A percentile compares a stretch with the other conserved stretches of the same genome.
phyloP scores from a whole-genome alignment of 2,329 filamentous ascomycete genomes.

The Diaporthe ilicicola region DNA sequence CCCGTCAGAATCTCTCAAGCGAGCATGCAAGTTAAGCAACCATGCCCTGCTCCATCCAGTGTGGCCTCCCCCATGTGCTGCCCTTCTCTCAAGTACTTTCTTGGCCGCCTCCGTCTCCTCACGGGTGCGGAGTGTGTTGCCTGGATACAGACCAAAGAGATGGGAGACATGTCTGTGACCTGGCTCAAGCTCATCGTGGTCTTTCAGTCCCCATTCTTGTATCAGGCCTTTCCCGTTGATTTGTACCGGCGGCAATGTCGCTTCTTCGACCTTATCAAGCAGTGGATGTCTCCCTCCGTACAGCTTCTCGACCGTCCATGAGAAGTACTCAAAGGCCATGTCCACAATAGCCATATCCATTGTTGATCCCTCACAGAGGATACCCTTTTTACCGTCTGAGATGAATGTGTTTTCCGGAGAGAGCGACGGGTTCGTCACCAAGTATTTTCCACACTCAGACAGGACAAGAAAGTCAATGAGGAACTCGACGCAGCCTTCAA shows the following conservation, averaged over 20 bases:
- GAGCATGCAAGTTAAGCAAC: slow-evolving; percentile 57
- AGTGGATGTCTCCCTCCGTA: slow-evolving; percentile 17
- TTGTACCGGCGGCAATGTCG: slow-evolving; percentile 37
- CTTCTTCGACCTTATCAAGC: slow-evolving; percentile 35
- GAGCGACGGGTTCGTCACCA: slow-evolving; percentile 45
- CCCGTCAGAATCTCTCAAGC: slow-evolving; percentile 48
- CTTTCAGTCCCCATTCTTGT: slow-evolving; percentile 49
- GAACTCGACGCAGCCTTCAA: slow-evolving; percentile 43
- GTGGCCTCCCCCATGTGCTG: slow-evolving; percentile 50
- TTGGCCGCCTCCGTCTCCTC: slow-evolving; percentile 41
- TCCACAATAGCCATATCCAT: slow-evolving; percentile 56
- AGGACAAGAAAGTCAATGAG: slow-evolving; percentile 41
- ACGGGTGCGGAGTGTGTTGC: slow-evolving; percentile 44
- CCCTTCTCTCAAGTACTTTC: slow-evolving; percentile 41
- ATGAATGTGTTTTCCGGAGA: slow-evolving; percentile 46
- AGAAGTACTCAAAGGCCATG: slow-evolving; percentile 37
- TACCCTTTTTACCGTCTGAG: slow-evolving; percentile 47
- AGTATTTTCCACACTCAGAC: slow-evolving; percentile 36
- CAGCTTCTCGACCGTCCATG: slow-evolving; percentile 38
- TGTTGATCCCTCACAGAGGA: slow-evolving; percentile 52
- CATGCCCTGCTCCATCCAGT: slow-evolving; percentile 63
- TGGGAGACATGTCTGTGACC: slow-evolving; percentile 61
- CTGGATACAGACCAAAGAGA: slow-evolving; percentile 58
- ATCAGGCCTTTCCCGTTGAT: slow-evolving; percentile 48
- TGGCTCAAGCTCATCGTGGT: slow-evolving; percentile 51